phyloP scores from a whole-genome alignment of 495 filamentous ascomycete genomes.

The Penicillium paradoxum region DNA sequence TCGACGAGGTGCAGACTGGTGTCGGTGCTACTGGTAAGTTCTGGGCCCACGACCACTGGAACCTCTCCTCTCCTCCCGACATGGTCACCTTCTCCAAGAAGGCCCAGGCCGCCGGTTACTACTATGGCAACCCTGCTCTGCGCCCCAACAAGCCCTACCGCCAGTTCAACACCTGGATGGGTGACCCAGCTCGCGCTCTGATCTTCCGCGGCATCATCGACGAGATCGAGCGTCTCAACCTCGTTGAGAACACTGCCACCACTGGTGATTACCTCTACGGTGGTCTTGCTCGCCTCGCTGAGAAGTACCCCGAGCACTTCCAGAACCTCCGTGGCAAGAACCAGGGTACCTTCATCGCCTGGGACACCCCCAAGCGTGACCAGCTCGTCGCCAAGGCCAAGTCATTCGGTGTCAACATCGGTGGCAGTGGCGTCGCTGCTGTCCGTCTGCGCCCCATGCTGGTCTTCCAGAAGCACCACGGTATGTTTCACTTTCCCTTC shows the following conservation, averaged over 20 bases:
- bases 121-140: slow-evolving; percentile 80
- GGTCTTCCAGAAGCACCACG: slow-evolving; percentile 92
- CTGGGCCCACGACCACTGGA: slow-evolving; percentile 99
- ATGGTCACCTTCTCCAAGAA: slow-evolving; percentile 99
- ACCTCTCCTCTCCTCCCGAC: slow-evolving; percentile 77
- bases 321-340: slow-evolving; percentile 88
- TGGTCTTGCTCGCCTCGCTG: slow-evolving; percentile 62
- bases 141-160: slow-evolving; percentile 99
- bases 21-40: slow-evolving; percentile 90
- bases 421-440: slow-evolving; percentile 74
- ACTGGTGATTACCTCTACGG: slow-evolving; percentile 81
- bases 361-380: slow-evolving; percentile 83
- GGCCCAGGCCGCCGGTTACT: slow-evolving; percentile 96
- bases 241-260: slow-evolving; percentile 74
- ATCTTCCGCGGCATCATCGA: slow-evolving; percentile 89
- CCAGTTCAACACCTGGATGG: slow-evolving; percentile 99
- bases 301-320: slow-evolving; percentile 77
- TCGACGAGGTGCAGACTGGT: slow-evolving; percentile 98
- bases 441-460: slow-evolving; percentile 92
- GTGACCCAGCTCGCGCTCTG: slow-evolving; percentile 84
- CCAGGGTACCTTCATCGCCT: slow-evolving; percentile 95
- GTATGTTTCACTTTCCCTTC: neutral
- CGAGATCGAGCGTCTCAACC: slow-evolving; percentile 74
- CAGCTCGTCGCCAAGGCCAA: slow-evolving; percentile 72
- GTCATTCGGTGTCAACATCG: slow-evolving; percentile 85